A percentile compares a stretch with the other conserved stretches of the same genome.
phyloP scores from a whole-genome alignment of 805 yeast genomes.

The Metschnikowia cerradonensis region DNA sequence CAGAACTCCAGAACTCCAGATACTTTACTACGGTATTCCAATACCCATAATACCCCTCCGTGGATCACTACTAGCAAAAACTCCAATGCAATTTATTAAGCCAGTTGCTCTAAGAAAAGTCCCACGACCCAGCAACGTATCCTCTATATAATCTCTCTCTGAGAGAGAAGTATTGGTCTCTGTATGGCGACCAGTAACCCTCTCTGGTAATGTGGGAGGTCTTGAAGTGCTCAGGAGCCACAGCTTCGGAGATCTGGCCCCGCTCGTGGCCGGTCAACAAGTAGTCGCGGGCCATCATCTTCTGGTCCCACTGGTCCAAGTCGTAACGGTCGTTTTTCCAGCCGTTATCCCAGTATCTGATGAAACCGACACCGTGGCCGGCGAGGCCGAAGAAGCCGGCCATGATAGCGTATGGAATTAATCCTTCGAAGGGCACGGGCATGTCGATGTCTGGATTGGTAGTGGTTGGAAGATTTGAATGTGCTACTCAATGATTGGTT shows the following conservation, averaged over 20 bases:
- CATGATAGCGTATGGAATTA: conserved; percentile 44
- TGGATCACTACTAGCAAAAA: no score
- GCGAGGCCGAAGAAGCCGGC: conserved; percentile 43
- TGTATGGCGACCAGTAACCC: conserved; percentile 45
- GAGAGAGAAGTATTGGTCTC: conserved; percentile 43
- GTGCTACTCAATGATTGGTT: conserved; percentile 18
- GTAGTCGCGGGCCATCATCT: conserved; percentile 66
- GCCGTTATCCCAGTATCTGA: conserved; percentile 48
- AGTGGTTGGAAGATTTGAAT: conserved; percentile 3
- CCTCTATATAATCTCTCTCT: conserved; percentile 48
- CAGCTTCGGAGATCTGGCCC: conserved; percentile 61
- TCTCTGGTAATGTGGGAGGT: conserved; percentile 44
- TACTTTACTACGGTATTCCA: no score
- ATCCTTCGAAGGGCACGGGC: conserved; percentile 49
- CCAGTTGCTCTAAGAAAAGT: conserved; percentile 23
- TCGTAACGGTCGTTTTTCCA: conserved; percentile 45
- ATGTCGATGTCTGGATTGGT: conserved; percentile 19
- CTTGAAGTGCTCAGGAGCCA: conserved; percentile 76
- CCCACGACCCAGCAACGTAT: conserved; percentile 44
- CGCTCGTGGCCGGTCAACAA: conserved; percentile 71
- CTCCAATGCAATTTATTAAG: conserved; percentile 2
- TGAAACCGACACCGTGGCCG: conserved; percentile 42
- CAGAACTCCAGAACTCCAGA: no score
- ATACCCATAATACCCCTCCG: no score
- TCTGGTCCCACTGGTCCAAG: conserved; percentile 42